phyloP scores from a whole-genome alignment of 179 eudicot genomes.

The Actinidia arguta region DNA sequence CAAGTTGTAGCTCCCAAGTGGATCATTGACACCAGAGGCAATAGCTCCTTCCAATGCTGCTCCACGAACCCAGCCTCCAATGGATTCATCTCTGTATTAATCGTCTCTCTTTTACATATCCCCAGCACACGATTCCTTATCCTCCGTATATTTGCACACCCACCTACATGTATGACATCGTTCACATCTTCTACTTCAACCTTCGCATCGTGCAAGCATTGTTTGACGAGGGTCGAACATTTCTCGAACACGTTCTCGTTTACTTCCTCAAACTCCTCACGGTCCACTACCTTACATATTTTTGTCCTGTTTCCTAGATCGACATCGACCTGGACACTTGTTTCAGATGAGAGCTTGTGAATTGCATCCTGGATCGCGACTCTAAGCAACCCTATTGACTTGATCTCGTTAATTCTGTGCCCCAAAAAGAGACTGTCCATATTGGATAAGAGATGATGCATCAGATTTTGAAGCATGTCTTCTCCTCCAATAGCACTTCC shows the following conservation, averaged over 20 bases:
- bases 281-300: slow-evolving; percentile 49
- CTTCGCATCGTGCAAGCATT: slow-evolving; percentile 77
- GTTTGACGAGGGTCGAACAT: slow-evolving; percentile 55
- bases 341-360: slow-evolving; percentile 60
- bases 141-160: slow-evolving; percentile 75
- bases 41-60: slow-evolving; percentile 95
- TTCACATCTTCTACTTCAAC: slow-evolving; percentile 50
- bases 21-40: slow-evolving; percentile 84
- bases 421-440: slow-evolving; percentile 50
- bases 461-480: slow-evolving; percentile 77
- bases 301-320: slow-evolving; percentile 69
- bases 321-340: slow-evolving; percentile 58
- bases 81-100: slow-evolving; percentile 65
- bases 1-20: slow-evolving; percentile 81
- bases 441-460: slow-evolving; percentile 67
- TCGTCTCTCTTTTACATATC: slow-evolving; percentile 50
- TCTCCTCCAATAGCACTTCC: slow-evolving; percentile 85
- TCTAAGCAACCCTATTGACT: slow-evolving; percentile 73
- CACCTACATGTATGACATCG: slow-evolving; percentile 86
- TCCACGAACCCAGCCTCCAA: slow-evolving; percentile 83
- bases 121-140: slow-evolving; percentile 48
- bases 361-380: slow-evolving; percentile 84
- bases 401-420: slow-evolving; percentile 58
- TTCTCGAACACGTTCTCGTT: slow-evolving; percentile 59
- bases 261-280: slow-evolving; percentile 75